Evolutionary conservation across 1,284 basidiomycete species (phyloP).

Genomic region (Testicularia cyperi): DNA sequence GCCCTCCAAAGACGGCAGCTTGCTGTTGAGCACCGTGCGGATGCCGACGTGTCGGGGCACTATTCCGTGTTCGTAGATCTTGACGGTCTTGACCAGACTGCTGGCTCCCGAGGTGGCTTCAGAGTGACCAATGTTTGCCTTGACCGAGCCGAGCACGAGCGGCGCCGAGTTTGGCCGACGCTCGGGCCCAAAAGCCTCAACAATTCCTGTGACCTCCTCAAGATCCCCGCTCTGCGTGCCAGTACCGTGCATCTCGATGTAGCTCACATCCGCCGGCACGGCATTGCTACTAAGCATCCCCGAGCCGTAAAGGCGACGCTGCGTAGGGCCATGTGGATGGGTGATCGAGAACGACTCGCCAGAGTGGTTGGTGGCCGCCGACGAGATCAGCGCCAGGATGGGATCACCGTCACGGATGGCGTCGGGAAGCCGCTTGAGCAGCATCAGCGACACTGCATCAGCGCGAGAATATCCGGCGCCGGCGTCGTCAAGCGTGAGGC

Average conservation of each 20-base stretch:
- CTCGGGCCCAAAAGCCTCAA: slow-evolving; percentile 36
- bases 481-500: slow-evolving; percentile 38
- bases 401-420: slow-evolving; percentile 35
- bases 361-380: slow-evolving; percentile 38
- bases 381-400: slow-evolving; percentile 29
- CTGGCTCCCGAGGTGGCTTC: slow-evolving; percentile 35
- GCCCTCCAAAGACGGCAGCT: slow-evolving; percentile 29
- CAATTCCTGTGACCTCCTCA: slow-evolving; percentile 41
- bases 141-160: slow-evolving; percentile 35
- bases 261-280: slow-evolving; percentile 14
- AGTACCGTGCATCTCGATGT: slow-evolving; percentile 43
- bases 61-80: slow-evolving; percentile 21
- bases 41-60: slow-evolving; percentile 39
- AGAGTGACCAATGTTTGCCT: slow-evolving; percentile 42
- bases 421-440: slow-evolving; percentile 35
- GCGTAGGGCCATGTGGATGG: slow-evolving; percentile 37
- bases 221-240: slow-evolving; percentile 43
- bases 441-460: slow-evolving; percentile 34
- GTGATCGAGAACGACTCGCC: slow-evolving; percentile 44
- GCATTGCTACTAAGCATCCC: slow-evolving; percentile 28
- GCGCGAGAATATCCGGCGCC: slow-evolving; percentile 38
- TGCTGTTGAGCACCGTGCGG: slow-evolving; percentile 35
- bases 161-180: slow-evolving; percentile 8
- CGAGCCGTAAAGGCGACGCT: slow-evolving; percentile 26
- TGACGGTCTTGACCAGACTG: slow-evolving; percentile 38